phyloP scores from a whole-genome alignment of 169 alveolate species.

The Eimeria brunetti region DNA sequence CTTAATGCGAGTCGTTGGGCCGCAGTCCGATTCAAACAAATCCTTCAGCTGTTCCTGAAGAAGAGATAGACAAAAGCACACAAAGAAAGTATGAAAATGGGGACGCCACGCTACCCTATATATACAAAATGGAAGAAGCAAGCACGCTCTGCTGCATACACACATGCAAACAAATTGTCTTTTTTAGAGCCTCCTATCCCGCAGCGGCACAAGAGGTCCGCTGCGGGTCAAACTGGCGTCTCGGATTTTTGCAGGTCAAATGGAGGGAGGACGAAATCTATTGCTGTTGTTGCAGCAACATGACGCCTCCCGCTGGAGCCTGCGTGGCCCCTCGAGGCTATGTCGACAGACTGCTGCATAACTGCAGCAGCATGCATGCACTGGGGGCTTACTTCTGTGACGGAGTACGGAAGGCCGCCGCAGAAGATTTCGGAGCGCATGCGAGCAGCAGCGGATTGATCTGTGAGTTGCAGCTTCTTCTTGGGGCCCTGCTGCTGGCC shows the following conservation, averaged over 20 bases:
- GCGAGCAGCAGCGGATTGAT: slow-evolving; percentile 54
- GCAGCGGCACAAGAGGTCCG: slow-evolving; percentile 6
- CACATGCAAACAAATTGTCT: background rate
- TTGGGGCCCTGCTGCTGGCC: slow-evolving; percentile 79
- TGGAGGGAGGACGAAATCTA: slow-evolving; percentile 22
- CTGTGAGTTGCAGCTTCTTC: slow-evolving; percentile 84
- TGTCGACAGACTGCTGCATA: background rate
- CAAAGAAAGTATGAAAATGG: background rate
- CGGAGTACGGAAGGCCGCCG: slow-evolving; percentile 92
- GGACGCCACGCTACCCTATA: background rate
- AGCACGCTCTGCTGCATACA: background rate
- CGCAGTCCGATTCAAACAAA: slow-evolving; percentile 93
- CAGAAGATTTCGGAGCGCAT: slow-evolving; percentile 90
- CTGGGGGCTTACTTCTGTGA: slow-evolving; percentile 86
- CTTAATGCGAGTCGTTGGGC: slow-evolving; percentile 89
- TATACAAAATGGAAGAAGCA: background rate
- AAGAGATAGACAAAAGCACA: background rate
- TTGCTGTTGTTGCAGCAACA: slow-evolving; percentile 41
- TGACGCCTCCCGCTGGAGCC: slow-evolving; percentile 75
- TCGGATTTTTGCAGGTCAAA: background rate
- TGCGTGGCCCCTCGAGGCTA: background rate
- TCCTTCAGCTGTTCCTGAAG: slow-evolving; percentile 81
- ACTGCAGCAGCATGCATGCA: background rate
- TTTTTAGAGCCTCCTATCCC: slow-evolving; percentile 67
- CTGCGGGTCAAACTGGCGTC: slow-evolving; percentile 65